Conservation (phyloP, 305 asterid genomes). For the Fraxinus baroniana region DNA sequence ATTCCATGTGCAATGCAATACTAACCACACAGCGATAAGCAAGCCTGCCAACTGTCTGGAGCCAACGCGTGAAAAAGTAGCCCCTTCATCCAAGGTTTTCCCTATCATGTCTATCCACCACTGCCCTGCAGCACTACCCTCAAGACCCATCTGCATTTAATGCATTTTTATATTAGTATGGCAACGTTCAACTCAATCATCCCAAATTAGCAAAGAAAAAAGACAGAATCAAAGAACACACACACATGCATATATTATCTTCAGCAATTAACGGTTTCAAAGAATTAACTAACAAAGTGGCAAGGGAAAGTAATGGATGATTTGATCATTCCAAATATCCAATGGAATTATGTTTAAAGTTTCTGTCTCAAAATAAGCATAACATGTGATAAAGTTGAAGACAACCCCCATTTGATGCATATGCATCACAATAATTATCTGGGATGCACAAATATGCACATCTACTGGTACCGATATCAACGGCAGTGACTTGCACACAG, state of each 20-base stretch:
- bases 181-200: slow-evolving; percentile 6
- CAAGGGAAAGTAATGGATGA: neutral
- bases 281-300: slow-evolving; percentile 1
- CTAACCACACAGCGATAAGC: slow-evolving; percentile 91
- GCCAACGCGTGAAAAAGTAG: slow-evolving; percentile 79
- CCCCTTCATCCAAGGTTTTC: slow-evolving; percentile 85
- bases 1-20: slow-evolving; percentile 8
- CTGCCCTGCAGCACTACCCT: slow-evolving; percentile 95
- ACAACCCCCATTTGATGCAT: neutral
- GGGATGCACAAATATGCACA: neutral
- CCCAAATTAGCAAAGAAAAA: neutral
- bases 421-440: neutral
- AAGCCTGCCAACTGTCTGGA: slow-evolving; percentile 97
- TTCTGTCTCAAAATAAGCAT: neutral
- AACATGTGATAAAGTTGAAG: neutral
- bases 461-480: neutral
- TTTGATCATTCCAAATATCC: neutral
- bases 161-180: slow-evolving; percentile 13
- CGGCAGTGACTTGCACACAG: neutral
- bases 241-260: neutral
- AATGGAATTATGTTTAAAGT: neutral
- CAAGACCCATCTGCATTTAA: slow-evolving; percentile 87
- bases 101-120: slow-evolving; percentile 98
- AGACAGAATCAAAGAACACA: neutral
- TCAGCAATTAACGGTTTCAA: slow-evolving; percentile 12